Percentiles rank a stretch among this genome's conserved stretches.
phyloP scores from a whole-genome alignment of 768 basidiomycete species.

The Albatrellus ellisii region DNA sequence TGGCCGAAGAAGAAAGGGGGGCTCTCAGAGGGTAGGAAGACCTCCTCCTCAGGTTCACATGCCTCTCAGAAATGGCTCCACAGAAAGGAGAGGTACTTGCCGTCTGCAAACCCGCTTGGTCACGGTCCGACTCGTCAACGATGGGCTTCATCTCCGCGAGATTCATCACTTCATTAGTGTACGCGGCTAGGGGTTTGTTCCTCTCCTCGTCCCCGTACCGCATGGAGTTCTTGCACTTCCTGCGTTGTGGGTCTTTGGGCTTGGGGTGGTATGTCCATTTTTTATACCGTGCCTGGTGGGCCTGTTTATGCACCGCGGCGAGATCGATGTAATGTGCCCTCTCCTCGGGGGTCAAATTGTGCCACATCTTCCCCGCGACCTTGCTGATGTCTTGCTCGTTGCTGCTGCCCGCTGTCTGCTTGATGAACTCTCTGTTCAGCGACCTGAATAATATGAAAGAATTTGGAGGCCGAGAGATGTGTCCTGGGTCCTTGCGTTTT shows the following conservation, averaged over 20 bases:
- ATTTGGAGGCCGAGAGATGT: constrained; percentile 15
- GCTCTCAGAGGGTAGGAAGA: not conserved
- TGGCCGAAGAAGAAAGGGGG: no score
- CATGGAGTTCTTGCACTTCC: constrained; percentile 9
- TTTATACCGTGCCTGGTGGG: constrained; percentile 15
- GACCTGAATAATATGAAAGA: constrained; percentile 18
- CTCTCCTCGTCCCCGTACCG: constrained; percentile 7
- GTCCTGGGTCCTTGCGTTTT: constrained; percentile 5
- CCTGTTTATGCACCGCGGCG: constrained; percentile 13
- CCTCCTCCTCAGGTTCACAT: not conserved
- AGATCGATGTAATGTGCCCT: constrained; percentile 14
- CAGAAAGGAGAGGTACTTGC: not conserved
- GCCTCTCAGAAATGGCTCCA: no score
- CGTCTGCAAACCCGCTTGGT: not conserved
- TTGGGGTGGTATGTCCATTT: constrained; percentile 14
- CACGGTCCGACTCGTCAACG: constrained; percentile 4
- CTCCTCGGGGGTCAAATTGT: constrained; percentile 11
- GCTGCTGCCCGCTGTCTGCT: constrained; percentile 7
- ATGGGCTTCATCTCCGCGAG: constrained; percentile 4
- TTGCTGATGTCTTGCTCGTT: constrained; percentile 15
- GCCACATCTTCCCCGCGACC: constrained; percentile 17
- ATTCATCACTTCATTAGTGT: constrained; percentile 5
- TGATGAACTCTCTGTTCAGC: no score
- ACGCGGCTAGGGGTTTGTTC: constrained; percentile 7
- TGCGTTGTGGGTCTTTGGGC: constrained; percentile 1